Evolutionary conservation across 2,329 filamentous ascomycete genomes (phyloP), one percentile per base, ranked within the genome.

Genomic region (Metarhizium guizhouense): DNA sequence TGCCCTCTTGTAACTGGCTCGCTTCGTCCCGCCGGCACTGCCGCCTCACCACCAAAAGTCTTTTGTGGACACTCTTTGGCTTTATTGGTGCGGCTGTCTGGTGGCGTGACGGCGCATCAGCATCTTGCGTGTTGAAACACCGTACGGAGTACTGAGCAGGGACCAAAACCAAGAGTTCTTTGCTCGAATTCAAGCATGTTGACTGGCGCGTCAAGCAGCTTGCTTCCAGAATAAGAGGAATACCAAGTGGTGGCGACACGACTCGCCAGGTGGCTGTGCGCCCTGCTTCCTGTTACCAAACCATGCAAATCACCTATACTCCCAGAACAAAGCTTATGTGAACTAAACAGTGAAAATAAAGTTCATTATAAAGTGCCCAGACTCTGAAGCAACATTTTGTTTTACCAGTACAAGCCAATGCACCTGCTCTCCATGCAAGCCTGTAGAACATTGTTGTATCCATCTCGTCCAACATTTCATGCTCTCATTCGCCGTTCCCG

Each of bases 361-460:
- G 43, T 30, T 51, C 55, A 45, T 56, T 51, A 54, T 38, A 42
- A 20, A 53, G 45, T 54, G 52, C 55, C 55, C 55, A 11, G 32
- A 42, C 18, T 54, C 16, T 51, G 20, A 49, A 54, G 34, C 48
- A 43, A 50, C 20, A 45, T 54, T 51, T 51, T 50, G 63, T 67
- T 61, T 61, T 66, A 66, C 66, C 67, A 61, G 61, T 67, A 66
- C 65, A 69, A 67, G 63, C 61, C 66, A 65, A 63, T 62, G 45
- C 63, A 64, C 59, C 64, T 57, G 62, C 61, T 62, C 60, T 63
- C 43, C 50, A 67, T 63, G 61, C 64, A 60, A 62, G 63, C 61
- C 63, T 62, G 32, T 56, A 62, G 63, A 56, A 63, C 52, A 59
- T 57, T 42, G 16, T 38, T 40, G 38, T 40, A 51, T 25, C 54